Conservation (phyloP, 1,284 basidiomycete species). For the Irpex sp. region DNA sequence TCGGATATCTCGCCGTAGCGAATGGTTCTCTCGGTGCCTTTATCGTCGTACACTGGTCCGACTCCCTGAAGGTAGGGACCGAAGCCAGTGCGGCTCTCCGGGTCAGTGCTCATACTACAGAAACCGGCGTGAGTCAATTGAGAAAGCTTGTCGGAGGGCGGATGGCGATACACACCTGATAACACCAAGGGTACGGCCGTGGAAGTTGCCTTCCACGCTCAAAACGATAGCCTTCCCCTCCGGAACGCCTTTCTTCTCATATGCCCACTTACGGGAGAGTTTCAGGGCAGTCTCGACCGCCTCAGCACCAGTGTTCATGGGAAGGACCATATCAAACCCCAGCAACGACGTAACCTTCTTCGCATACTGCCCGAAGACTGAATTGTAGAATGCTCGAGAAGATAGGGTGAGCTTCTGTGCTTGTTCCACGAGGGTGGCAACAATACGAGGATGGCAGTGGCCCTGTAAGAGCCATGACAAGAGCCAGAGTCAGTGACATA, state of each 20-base stretch:
- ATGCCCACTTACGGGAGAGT: conserved; percentile 91
- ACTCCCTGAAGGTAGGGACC: conserved; percentile 89
- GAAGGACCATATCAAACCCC: conserved; percentile 94
- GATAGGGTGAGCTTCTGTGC: conserved; percentile 90
- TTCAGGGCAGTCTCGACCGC: conserved; percentile 91
- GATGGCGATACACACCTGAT: conserved; percentile 55
- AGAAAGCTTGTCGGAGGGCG: conserved; percentile 4
- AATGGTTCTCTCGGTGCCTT: conserved; percentile 53
- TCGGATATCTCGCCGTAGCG: conserved; percentile 84
- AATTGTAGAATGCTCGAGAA: conserved; percentile 96
- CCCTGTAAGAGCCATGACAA: conserved; percentile 44
- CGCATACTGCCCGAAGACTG: conserved; percentile 86
- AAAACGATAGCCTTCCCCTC: conserved; percentile 88
- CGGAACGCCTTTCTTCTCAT: conserved; percentile 81
- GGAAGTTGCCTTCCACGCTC: conserved; percentile 90
- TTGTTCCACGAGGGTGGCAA: conserved; percentile 81
- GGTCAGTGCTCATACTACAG: conserved; percentile 90
- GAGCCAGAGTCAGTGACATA: background rate
- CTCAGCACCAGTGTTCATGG: conserved; percentile 99
- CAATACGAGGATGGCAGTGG: conserved; percentile 93
- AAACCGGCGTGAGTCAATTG: conserved; percentile 14
- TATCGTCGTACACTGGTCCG: conserved; percentile 70
- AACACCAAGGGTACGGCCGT: conserved; percentile 90
- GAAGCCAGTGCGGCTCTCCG: conserved; percentile 84
- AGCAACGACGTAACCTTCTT: conserved; percentile 84